Evolutionary conservation across 805 yeast species (phyloP), one percentile per base, ranked within the genome.

Genomic region (Saccharomycopsis sp.): DNA sequence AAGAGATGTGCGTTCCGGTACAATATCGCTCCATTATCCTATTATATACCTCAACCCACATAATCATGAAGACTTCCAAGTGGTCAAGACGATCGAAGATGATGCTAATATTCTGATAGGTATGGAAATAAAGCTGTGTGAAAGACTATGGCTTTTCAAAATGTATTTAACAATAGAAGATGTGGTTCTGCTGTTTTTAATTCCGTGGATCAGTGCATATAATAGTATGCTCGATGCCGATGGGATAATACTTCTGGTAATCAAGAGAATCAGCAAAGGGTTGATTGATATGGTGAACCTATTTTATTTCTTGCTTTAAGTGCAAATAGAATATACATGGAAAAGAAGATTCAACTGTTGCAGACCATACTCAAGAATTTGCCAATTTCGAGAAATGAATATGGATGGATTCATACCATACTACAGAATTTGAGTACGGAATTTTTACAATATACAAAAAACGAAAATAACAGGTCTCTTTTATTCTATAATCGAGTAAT

Each of bases 161-260:
- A 15, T 25, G 14, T 47, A 42, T 34, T 15, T 49, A 7, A 17
- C 22, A 15, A n/a, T 47, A 17, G 22, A 15, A 5, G 47, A 19
- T 20, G 12, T n/a, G 5, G 3, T 25, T 49, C 23, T 20, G 22
- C 8, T 2, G 14, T 5, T 35, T n/a, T 15, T n/a, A 2, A 23
- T 23, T 15, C 44, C 47, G 17, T 19, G 15, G 19, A 23, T 19
- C 20, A 35, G 14, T 9, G 20, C 3, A 24, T 52, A n/a, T 24
- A 20, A 19, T 47, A 52, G 15, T n/a, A 2, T 19, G 3, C 15
- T 54, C 19, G 23, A 23, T 47, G 25, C 25, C 7, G 20, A 14
- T 44, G 56, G 53, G 22, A 17, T 78, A 78, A 52, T 76, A 73
- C 55, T 87, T 84, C 24, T 78, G 72, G 14, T 70, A 65, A 55